Percentiles rank a stretch among this genome's conserved stretches.
phyloP scores from a whole-genome alignment of 176 grass and related monocot genomes.

The Zoysia pacifica region DNA sequence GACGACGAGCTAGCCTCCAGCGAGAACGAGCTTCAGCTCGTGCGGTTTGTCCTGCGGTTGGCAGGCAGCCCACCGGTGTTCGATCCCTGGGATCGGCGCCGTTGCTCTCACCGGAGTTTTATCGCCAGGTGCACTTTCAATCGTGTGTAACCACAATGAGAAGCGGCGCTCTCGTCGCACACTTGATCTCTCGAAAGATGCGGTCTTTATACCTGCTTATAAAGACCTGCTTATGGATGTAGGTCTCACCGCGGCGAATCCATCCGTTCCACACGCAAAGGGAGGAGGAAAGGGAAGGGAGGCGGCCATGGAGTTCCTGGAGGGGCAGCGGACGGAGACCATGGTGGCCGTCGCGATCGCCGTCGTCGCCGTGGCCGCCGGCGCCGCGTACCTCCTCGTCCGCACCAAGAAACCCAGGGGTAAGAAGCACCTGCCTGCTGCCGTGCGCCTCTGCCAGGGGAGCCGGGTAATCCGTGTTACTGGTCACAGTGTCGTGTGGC shows the following conservation, averaged over 20 bases:
- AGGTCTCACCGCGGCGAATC: not conserved
- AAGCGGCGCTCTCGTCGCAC: not conserved
- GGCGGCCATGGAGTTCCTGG: slow-evolving; percentile 49
- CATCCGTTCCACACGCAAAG: not conserved
- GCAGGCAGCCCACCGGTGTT: too few relatives aligned
- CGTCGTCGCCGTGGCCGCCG: slow-evolving; percentile 59
- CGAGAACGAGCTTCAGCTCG: too few relatives aligned
- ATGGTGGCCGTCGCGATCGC: slow-evolving; percentile 60
- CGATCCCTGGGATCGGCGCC: too few relatives aligned
- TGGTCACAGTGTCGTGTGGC: not conserved
- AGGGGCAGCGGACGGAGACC: slow-evolving; percentile 38
- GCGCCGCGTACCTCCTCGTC: slow-evolving; percentile 55
- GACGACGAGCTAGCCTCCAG: too few relatives aligned
- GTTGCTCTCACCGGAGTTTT: too few relatives aligned
- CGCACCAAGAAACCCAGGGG: slow-evolving; percentile 59
- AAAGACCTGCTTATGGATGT: not conserved
- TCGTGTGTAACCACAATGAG: too few relatives aligned
- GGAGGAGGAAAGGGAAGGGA: too few relatives aligned
- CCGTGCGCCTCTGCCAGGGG: too few relatives aligned
- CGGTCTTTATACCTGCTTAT: too few relatives aligned
- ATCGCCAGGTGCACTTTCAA: too few relatives aligned
- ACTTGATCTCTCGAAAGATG: too few relatives aligned
- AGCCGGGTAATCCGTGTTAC: not conserved
- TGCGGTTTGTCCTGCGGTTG: too few relatives aligned
- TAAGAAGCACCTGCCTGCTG: not conserved